Evolutionary conservation across 768 basidiomycete genomes (phyloP).

Genomic region (Tephrocybe sp.): DNA sequence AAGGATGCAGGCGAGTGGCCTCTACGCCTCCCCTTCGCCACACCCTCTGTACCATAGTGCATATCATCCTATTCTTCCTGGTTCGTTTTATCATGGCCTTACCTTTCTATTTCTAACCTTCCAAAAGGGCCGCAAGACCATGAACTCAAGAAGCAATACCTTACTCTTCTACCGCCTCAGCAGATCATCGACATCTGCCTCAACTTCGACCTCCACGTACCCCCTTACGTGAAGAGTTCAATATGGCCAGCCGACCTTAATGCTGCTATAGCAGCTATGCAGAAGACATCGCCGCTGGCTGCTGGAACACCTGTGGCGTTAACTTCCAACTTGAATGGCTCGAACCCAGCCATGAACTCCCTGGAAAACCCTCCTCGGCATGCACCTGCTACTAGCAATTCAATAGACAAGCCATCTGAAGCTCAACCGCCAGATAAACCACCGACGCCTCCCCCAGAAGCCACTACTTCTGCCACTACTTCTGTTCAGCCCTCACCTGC

Average conservation of each 20-base stretch:
- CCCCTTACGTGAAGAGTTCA: slow-evolving; percentile 59
- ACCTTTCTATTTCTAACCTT: slow-evolving; percentile 16
- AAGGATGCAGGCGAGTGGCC: slow-evolving; percentile 56
- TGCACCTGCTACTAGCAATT: slow-evolving; percentile 15
- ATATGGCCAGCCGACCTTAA: slow-evolving; percentile 75
- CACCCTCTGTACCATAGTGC: slow-evolving; percentile 36
- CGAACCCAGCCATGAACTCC: slow-evolving; percentile 19
- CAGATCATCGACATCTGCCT: slow-evolving; percentile 83
- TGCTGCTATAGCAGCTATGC: slow-evolving; percentile 58
- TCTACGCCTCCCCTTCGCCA: slow-evolving; percentile 34
- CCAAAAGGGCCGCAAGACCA: slow-evolving; percentile 43
- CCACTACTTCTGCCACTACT: background rate
- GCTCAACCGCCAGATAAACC: slow-evolving; percentile 26
- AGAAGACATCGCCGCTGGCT: slow-evolving; percentile 27
- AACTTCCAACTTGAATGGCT: slow-evolving; percentile 9
- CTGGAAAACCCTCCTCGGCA: slow-evolving; percentile 16
- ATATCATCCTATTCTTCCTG: slow-evolving; percentile 33
- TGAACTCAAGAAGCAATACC: slow-evolving; percentile 71
- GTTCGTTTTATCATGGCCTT: slow-evolving; percentile 22
- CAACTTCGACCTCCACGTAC: slow-evolving; percentile 67
- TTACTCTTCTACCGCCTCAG: slow-evolving; percentile 61
- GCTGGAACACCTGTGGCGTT: slow-evolving; percentile 18
- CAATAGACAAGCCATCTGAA: slow-evolving; percentile 18
- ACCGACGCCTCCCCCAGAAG: slow-evolving; percentile 13
- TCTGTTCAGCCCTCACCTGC: background rate